Evolutionary conservation across 192 early-diverging fungal species (phyloP).

Genomic region (Umbelopsis sp.): DNA sequence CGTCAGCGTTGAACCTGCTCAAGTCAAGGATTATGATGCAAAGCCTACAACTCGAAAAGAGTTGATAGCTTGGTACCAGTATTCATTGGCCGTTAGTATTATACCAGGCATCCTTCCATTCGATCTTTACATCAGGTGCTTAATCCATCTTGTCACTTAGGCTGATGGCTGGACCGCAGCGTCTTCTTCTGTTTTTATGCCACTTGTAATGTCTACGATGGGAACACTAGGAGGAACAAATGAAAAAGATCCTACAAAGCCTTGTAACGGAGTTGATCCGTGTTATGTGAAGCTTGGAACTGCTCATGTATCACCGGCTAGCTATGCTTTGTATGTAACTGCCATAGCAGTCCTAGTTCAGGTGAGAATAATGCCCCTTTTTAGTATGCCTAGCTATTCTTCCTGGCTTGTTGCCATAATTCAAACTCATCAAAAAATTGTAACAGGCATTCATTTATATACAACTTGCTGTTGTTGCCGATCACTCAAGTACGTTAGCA

Average conservation of each 20-base stretch:
- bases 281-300: neutral
- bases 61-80: neutral
- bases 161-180: conserved; percentile 7
- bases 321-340: conserved; percentile 6
- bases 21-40: neutral
- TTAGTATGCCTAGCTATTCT: too few relatives aligned
- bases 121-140: neutral
- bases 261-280: neutral
- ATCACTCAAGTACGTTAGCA: conserved; percentile 39
- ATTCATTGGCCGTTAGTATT: neutral
- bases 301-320: neutral
- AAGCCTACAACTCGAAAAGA: neutral
- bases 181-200: conserved; percentile 3
- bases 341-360: conserved; percentile 5
- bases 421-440: neutral
- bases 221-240: neutral
- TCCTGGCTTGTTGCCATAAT: too few relatives aligned
- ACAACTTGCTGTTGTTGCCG: conserved; percentile 46
- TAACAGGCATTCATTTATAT: conserved; percentile 51
- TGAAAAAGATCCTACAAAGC: neutral
- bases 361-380: neutral
- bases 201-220: conserved; percentile 1
- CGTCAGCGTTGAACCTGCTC: neutral
- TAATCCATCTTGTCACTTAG: neutral
- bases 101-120: neutral